Percentiles rank a stretch among this genome's conserved stretches.
Evolutionary conservation across 345 rosid genomes (phyloP).

Genomic region (Barbarea vulgaris): DNA sequence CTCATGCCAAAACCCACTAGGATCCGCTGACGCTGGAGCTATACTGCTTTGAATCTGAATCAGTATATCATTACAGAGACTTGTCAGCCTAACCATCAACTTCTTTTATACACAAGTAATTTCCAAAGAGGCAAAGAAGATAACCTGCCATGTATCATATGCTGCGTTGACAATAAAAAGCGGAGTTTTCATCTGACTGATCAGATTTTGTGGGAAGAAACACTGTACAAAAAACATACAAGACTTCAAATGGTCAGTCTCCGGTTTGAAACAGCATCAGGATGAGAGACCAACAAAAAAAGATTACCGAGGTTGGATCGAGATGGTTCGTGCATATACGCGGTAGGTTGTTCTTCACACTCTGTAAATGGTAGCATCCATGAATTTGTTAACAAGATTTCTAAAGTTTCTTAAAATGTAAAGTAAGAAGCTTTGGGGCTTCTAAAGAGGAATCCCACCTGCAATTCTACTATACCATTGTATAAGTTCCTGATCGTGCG

Average conservation of each 20-base stretch:
- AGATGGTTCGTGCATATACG: slow-evolving; percentile 74
- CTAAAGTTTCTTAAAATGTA: neutral
- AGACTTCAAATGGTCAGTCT: neutral
- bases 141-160: slow-evolving; percentile 99
- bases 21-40: slow-evolving; percentile 92
- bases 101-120: neutral
- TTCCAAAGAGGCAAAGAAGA: slow-evolving; percentile 6
- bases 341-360: slow-evolving; percentile 60
- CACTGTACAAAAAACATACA: slow-evolving; percentile 53
- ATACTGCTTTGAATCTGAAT: slow-evolving; percentile 87
- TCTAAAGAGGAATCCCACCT: slow-evolving; percentile 52
- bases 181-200: slow-evolving; percentile 71
- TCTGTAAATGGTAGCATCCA: slow-evolving; percentile 46
- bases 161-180: slow-evolving; percentile 88
- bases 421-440: slow-evolving; percentile 1
- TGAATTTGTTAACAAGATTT: slow-evolving; percentile 20
- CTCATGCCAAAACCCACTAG: slow-evolving; percentile 79
- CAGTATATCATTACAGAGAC: slow-evolving; percentile 14
- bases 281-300: neutral
- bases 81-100: slow-evolving; percentile 22
- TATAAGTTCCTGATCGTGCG: slow-evolving; percentile 78
- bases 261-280: neutral
- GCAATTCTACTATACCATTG: slow-evolving; percentile 74
- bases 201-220: slow-evolving; percentile 96
- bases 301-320: slow-evolving; percentile 78